Conservation (phyloP, 176 grass and related monocot genomes). For the Oryza australiensis region DNA sequence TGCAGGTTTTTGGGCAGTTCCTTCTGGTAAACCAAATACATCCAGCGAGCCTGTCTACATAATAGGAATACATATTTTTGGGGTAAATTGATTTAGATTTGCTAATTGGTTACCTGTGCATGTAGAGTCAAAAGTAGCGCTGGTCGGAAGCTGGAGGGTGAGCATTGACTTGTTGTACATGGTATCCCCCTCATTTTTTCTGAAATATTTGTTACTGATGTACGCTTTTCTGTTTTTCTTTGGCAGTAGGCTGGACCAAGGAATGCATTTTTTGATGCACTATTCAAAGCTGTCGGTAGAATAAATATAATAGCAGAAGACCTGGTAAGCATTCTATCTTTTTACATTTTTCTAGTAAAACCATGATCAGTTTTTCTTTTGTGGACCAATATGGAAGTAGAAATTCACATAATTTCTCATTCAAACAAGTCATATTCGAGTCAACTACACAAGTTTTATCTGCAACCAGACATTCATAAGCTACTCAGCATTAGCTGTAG, state of each 20-base stretch:
- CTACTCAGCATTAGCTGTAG: background rate
- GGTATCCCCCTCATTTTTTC: conserved; percentile 11
- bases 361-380: background rate
- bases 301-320: conserved; percentile 93
- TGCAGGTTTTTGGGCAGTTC: conserved; percentile 87
- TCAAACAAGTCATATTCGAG: background rate
- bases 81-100: conserved; percentile 18
- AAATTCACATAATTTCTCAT: background rate
- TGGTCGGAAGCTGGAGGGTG: conserved; percentile 90
- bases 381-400: background rate
- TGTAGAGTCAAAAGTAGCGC: conserved; percentile 82
- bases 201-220: conserved; percentile 29
- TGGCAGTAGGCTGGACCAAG: conserved; percentile 98
- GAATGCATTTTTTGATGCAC: conserved; percentile 86
- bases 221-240: conserved; percentile 43
- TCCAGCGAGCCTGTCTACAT: background rate
- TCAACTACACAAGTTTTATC: background rate
- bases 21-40: conserved; percentile 65
- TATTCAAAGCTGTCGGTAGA: conserved; percentile 76
- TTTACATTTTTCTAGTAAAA: conserved; percentile 1
- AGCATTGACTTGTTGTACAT: conserved; percentile 39
- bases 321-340: conserved; percentile 51
- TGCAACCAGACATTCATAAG: background rate
- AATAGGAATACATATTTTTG: conserved; percentile 24
- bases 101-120: conserved; percentile 26